Base-by-base conservation (phyloP, 345 rosid species). In the Lepidium africanum region DNA sequence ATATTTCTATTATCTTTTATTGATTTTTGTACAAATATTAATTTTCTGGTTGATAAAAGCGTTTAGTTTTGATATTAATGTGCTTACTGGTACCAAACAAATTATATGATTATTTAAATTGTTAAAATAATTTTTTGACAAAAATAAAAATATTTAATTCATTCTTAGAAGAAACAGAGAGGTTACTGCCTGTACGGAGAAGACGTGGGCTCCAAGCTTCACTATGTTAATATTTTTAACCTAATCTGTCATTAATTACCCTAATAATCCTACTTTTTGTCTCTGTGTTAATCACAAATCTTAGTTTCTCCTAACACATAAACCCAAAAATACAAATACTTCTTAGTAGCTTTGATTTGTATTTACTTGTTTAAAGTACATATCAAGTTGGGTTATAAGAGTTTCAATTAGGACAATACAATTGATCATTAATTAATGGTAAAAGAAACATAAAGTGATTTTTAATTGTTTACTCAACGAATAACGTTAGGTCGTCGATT, bases 101-200 rank as follows among this genome's bases (percentile, higher is more conserved):
- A 27, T 4, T 27, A 6, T 27, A 27, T 27, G 6, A 4, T 25
- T 25, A 25, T 2, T 25, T 25, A 2, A 25, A 25, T 25, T 25
- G 27, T 25, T 25, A 25, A 25, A 2, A 25, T 25, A 25, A 25
- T 25, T 25, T n/a, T n/a, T n/a, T n/a, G n/a, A n/a, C n/a, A n/a
- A n/a, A n/a, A 27, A 27, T 27, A 27, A 27, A 27, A 27, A 27
- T 27, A 27, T 27, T 27, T 27, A 27, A 27, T 27, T 27, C 4
- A 27, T 27, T 27, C 32, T 27, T 27, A 27, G 86, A 72, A 58
- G 77, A 46, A 14, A 48, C 16, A 8, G 35, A 50, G 32, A 48
- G 60, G 51, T 27, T 27, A 25, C 59, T 56, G 78, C 56, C 76
- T 33, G 90, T 85, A 84, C 90, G 88, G 88, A 79, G 42, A 33